Evolutionary conservation across 2,329 filamentous ascomycete species (phyloP).

Genomic region (Phialemoniopsis sp.): DNA sequence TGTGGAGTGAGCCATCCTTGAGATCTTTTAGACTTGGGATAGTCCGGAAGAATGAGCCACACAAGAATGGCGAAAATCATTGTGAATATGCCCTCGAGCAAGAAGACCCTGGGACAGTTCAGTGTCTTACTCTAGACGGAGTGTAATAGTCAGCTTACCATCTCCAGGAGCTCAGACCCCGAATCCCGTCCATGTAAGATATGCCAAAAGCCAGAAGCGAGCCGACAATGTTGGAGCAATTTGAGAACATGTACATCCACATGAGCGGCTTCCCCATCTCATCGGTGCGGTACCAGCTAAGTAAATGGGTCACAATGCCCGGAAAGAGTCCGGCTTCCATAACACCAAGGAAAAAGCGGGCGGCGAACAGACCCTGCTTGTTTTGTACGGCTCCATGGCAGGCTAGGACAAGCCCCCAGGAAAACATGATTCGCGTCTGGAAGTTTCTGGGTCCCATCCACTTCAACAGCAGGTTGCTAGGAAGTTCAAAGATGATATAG

Average conservation of each 20-base stretch:
- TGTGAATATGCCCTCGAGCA: constrained; percentile 6
- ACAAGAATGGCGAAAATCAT: constrained; percentile 5
- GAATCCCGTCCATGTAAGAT: constrained; percentile 6
- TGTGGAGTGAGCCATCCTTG: constrained; percentile 5
- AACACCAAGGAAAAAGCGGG: constrained; percentile 19
- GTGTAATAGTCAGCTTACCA: constrained; percentile 2
- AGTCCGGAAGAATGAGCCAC: constrained; percentile 6
- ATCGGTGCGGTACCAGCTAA: constrained; percentile 8
- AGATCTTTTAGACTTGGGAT: constrained; percentile 3
- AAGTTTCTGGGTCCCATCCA: constrained; percentile 2
- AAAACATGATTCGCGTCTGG: constrained; percentile 4
- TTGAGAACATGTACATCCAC: constrained; percentile 5
- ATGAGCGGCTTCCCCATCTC: constrained; percentile 6
- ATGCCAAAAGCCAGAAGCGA: constrained; percentile 5
- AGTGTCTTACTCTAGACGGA: too few relatives aligned
- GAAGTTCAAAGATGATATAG: constrained; percentile 8
- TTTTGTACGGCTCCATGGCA: constrained; percentile 2
- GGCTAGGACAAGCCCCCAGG: constrained; percentile 5
- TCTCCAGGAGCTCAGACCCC: constrained; percentile 6
- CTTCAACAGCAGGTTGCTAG: too few relatives aligned
- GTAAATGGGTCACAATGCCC: constrained; percentile 4
- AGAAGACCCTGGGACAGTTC: constrained; percentile 7
- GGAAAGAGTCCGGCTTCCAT: constrained; percentile 19
- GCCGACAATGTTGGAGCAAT: constrained; percentile 3
- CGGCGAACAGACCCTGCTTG: constrained; percentile 1